Percentiles rank a stretch among this genome's conserved stretches.
phyloP scores from a whole-genome alignment of 257 asterid species.

The Solanum piurae region DNA sequence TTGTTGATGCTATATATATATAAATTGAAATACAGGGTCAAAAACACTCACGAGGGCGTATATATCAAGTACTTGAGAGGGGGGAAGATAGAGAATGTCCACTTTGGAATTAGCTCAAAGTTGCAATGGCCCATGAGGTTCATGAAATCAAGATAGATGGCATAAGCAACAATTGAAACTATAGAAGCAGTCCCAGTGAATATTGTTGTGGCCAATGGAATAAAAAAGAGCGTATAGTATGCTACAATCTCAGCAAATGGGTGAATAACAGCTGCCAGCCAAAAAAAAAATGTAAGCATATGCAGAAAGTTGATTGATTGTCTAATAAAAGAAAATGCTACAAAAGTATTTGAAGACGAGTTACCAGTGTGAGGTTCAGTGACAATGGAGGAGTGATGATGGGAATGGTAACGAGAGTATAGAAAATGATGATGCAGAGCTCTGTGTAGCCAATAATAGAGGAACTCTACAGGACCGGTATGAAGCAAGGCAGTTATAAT shows the following conservation, averaged over 20 bases:
- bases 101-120: slow-evolving; percentile 39
- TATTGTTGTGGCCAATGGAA: slow-evolving; percentile 37
- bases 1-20: not conserved
- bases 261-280: slow-evolving; percentile 81
- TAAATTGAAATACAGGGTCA: not conserved
- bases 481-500: slow-evolving; percentile 40
- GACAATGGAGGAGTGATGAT: slow-evolving; percentile 77
- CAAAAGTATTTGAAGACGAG: not conserved
- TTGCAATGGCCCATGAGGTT: slow-evolving; percentile 38
- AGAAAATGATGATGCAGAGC: slow-evolving; percentile 73
- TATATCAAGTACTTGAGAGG: slow-evolving; percentile 78
- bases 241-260: slow-evolving; percentile 81
- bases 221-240: slow-evolving; percentile 47
- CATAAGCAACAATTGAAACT: slow-evolving; percentile 26
- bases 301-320: not conserved
- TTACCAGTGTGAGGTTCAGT: slow-evolving; percentile 70
- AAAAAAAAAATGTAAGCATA: not conserved
- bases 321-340: not conserved
- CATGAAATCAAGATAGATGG: slow-evolving; percentile 46
- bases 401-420: slow-evolving; percentile 73
- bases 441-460: slow-evolving; percentile 74
- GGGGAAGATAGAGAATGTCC: slow-evolving; percentile 54
- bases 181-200: slow-evolving; percentile 35
- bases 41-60: slow-evolving; percentile 59
- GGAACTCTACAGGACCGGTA: slow-evolving; percentile 55